A percentile compares a stretch with the other conserved stretches of the same genome.
Evolutionary conservation across 2,329 filamentous ascomycete species (phyloP).

Genomic region (Diaporthe capsici): DNA sequence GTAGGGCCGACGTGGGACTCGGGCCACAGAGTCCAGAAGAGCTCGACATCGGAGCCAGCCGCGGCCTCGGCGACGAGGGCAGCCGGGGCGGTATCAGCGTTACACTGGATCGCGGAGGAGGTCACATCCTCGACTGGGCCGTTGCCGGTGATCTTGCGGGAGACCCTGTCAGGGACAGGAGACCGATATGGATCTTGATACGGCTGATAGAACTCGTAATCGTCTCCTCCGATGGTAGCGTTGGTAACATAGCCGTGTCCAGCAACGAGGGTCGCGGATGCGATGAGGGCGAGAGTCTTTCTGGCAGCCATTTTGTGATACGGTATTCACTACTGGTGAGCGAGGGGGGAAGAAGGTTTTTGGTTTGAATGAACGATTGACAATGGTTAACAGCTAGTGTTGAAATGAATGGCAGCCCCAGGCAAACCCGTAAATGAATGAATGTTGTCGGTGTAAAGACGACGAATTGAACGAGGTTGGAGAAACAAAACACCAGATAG

Average conservation of each 20-base stretch:
- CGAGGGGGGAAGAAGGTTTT: neutral
- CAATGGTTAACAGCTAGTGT: conserved; percentile 31
- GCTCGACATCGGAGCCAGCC: conserved; percentile 66
- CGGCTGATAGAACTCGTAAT: conserved; percentile 38
- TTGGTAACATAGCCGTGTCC: conserved; percentile 42
- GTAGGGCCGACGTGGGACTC: conserved; percentile 53
- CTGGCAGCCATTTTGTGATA: conserved; percentile 34
- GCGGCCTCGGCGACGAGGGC: conserved; percentile 66
- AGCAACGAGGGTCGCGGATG: conserved; percentile 37
- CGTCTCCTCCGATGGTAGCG: conserved; percentile 32
- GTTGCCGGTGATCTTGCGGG: conserved; percentile 70
- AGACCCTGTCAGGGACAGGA: conserved; percentile 56
- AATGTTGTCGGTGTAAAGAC: conserved; percentile 38
- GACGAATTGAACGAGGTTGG: conserved; percentile 28
- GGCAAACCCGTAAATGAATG: conserved; percentile 41
- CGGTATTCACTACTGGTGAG: conserved; percentile 29
- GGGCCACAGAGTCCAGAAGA: conserved; percentile 68
- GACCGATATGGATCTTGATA: conserved; percentile 40
- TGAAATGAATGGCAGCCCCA: conserved; percentile 43
- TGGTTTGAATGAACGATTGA: conserved; percentile 34
- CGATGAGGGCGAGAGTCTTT: conserved; percentile 44
- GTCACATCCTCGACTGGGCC: conserved; percentile 69
- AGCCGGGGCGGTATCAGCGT: conserved; percentile 67
- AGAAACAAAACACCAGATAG: neutral
- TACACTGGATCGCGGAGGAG: conserved; percentile 69